Conservation (phyloP, 345 rosid species). For the Ceriops zippeliana region DNA sequence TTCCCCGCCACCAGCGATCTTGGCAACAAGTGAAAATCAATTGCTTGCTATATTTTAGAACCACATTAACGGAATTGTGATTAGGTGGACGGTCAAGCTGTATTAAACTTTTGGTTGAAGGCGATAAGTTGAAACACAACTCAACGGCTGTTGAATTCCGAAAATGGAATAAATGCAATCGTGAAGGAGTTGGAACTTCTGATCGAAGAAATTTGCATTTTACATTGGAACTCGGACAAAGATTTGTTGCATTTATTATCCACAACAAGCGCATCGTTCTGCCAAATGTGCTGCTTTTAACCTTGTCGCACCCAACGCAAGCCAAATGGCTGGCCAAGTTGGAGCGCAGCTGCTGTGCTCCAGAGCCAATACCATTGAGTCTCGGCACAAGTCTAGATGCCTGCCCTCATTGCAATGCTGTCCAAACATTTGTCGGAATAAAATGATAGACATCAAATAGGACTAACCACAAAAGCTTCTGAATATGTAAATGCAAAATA, state of each 20-base stretch:
- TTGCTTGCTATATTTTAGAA: no score
- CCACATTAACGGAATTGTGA: no score
- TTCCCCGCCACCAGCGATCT: no score
- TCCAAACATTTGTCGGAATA: constrained; percentile 18
- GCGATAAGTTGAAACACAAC: no score
- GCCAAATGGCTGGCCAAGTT: constrained; percentile 83
- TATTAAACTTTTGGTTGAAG: no score
- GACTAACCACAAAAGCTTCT: not conserved
- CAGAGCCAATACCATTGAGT: constrained; percentile 51
- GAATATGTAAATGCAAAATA: no score
- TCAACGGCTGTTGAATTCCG: constrained; percentile 17
- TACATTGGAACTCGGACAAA: constrained; percentile 47
- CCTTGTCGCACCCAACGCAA: constrained; percentile 74
- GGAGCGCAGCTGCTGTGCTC: constrained; percentile 66
- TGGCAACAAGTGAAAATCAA: no score
- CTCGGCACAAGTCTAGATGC: constrained; percentile 82
- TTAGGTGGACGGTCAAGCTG: no score
- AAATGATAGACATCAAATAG: constrained; percentile 8
- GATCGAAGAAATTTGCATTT: constrained; percentile 51
- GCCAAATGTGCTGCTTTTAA: constrained; percentile 83
- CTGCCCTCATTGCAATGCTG: constrained; percentile 90
- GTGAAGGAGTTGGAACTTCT: constrained; percentile 56
- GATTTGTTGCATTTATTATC: constrained; percentile 71
- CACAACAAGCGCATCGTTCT: constrained; percentile 72
- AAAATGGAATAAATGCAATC: constrained; percentile 63